These are phyloP conservation scores for Phytophthora idaei DNA, from an alignment of 352 stramenopile genomes.

Conservation along the genomic window DNA sequence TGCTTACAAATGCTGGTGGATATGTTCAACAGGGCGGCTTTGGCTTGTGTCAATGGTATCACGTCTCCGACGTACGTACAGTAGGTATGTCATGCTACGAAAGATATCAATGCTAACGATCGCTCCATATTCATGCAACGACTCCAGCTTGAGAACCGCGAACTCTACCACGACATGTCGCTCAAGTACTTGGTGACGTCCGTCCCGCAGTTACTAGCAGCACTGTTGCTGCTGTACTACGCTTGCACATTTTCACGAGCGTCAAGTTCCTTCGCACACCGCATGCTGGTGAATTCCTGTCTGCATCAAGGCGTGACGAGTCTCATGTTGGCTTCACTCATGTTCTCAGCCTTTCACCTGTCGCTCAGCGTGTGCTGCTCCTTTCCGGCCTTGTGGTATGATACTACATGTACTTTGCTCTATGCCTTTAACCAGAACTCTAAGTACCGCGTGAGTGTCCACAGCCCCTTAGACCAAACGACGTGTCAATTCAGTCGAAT, in stretches of 20 bases:
- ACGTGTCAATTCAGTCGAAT: conserved; percentile 46
- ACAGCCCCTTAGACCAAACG: conserved; percentile 46
- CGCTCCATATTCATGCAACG: not conserved
- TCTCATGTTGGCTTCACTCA: conserved; percentile 47
- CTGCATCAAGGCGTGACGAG: conserved; percentile 49
- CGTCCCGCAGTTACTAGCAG: conserved; percentile 50
- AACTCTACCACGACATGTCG: conserved; percentile 48
- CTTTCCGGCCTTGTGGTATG: conserved; percentile 55
- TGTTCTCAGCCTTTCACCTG: conserved; percentile 53
- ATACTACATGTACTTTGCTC: not conserved
- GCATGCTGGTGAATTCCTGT: conserved; percentile 59
- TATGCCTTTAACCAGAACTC: not conserved
- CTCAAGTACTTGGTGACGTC: conserved; percentile 62
- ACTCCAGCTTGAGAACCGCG: conserved; percentile 41
- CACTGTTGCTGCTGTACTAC: conserved; percentile 65
- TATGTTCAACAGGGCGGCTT: conserved; percentile 37
- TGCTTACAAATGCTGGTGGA: not conserved
- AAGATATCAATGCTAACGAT: not conserved
- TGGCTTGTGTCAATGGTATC: conserved; percentile 60
- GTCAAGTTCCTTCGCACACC: conserved; percentile 53
- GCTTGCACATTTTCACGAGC: conserved; percentile 54
- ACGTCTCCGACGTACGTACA: conserved; percentile 47
- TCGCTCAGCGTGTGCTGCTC: conserved; percentile 62
- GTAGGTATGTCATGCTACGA: not conserved
- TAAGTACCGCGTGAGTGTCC: conserved; percentile 5